These are phyloP conservation scores for Waltergamsia citrina DNA, from an alignment of 2,329 filamentous ascomycete genomes.

Conservation along the genomic window DNA sequence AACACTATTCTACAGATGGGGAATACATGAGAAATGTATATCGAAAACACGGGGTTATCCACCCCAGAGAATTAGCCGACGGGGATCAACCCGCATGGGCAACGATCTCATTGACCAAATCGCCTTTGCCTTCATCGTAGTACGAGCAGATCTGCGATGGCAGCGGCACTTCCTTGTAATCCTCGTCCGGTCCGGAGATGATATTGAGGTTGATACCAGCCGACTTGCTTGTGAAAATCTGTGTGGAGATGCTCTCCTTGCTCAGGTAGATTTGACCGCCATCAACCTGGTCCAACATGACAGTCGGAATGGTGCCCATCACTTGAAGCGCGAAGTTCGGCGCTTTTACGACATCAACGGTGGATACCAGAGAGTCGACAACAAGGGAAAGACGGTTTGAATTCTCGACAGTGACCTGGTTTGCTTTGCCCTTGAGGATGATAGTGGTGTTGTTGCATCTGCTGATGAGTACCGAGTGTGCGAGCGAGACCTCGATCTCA, in stretches of 20 bases:
- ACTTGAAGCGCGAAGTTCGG: slow-evolving; percentile 93
- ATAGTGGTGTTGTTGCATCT: slow-evolving; percentile 87
- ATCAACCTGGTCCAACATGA: slow-evolving; percentile 89
- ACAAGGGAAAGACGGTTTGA: slow-evolving; percentile 75
- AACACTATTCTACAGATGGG: no score
- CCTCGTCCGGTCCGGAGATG: slow-evolving; percentile 59
- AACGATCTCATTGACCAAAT: slow-evolving; percentile 86
- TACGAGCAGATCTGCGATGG: slow-evolving; percentile 84
- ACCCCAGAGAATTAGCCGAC: no score
- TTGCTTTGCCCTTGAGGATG: slow-evolving; percentile 85
- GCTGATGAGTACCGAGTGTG: slow-evolving; percentile 85
- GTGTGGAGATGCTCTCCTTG: slow-evolving; percentile 66
- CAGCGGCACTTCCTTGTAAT: slow-evolving; percentile 79
- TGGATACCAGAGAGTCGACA: slow-evolving; percentile 81
- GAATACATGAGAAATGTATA: no score
- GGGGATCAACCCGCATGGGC: slow-evolving; percentile 83
- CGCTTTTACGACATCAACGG: slow-evolving; percentile 91
- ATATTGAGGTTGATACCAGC: slow-evolving; percentile 82
- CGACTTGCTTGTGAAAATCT: slow-evolving; percentile 86
- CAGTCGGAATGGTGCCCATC: slow-evolving; percentile 72
- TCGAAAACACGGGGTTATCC: no score
- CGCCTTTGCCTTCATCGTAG: slow-evolving; percentile 59
- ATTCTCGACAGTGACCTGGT: slow-evolving; percentile 95
- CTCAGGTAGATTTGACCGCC: slow-evolving; percentile 80
- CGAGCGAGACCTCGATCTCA: slow-evolving; percentile 71